Conservation (phyloP, 2,329 filamentous ascomycete species). For the Sarocladium oryzae region DNA sequence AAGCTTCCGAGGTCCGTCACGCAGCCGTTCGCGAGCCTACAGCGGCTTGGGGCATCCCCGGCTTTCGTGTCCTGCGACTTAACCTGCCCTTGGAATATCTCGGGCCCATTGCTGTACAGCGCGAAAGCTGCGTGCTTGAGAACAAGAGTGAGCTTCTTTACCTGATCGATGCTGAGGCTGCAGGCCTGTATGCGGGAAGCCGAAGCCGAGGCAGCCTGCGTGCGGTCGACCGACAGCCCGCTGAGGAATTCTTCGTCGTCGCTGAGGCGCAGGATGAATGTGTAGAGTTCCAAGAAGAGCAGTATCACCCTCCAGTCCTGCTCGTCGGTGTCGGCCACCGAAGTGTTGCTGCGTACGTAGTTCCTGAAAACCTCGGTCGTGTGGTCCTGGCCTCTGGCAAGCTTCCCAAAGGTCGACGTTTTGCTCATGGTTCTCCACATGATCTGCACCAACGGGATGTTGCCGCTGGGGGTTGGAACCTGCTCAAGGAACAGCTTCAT, state of each 20-base stretch:
- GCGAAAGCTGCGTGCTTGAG: constrained; percentile 88
- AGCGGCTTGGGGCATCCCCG: neutral
- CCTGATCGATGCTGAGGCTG: constrained; percentile 63
- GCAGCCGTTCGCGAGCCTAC: constrained; percentile 28
- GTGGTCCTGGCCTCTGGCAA: constrained; percentile 23
- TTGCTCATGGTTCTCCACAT: constrained; percentile 64
- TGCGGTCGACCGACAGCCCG: constrained; percentile 24
- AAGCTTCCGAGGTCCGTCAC: constrained; percentile 63
- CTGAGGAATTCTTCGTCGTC: constrained; percentile 93
- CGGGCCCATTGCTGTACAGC: constrained; percentile 74
- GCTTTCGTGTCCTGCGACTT: neutral
- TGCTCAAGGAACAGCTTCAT: constrained; percentile 77
- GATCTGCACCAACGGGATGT: constrained; percentile 54
- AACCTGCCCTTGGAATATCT: constrained; percentile 34
- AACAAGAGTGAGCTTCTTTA: constrained; percentile 71
- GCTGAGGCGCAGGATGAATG: constrained; percentile 84
- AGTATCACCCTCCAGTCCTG: constrained; percentile 82
- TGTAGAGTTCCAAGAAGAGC: constrained; percentile 89
- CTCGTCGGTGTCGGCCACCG: constrained; percentile 18
- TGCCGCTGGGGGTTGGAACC: constrained; percentile 40
- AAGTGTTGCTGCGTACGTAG: constrained; percentile 20
- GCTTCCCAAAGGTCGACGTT: constrained; percentile 32
- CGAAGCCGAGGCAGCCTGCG: neutral
- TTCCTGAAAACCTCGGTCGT: constrained; percentile 23
- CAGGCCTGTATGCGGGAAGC: constrained; percentile 50